Evolutionary conservation across 2,329 filamentous ascomycete species (phyloP).

Genomic region (Parafenestella ontariensis): DNA sequence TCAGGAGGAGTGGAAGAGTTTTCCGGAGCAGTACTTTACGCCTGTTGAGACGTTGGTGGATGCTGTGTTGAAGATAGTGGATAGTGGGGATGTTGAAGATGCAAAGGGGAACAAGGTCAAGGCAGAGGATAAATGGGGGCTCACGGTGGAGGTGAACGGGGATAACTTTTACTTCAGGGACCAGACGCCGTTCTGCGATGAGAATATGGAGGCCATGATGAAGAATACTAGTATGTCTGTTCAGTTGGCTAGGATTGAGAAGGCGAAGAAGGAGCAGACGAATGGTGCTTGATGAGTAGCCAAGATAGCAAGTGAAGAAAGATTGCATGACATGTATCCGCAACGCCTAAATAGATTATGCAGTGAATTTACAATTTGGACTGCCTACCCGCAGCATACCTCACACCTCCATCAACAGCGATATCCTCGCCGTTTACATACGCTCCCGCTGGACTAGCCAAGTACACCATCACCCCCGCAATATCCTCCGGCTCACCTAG

Average conservation of each 20-base stretch:
- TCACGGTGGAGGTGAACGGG: constrained; percentile 39
- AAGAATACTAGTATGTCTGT: constrained; percentile 36
- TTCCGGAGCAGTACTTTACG: constrained; percentile 44
- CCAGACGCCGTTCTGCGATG: constrained; percentile 26
- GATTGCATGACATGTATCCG: neutral
- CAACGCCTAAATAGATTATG: neutral
- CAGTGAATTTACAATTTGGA: constrained; percentile 30
- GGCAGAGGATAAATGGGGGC: constrained; percentile 28
- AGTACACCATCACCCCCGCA: constrained; percentile 47
- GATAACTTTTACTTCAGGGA: constrained; percentile 38
- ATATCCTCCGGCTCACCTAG: constrained; percentile 47
- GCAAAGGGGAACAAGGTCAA: constrained; percentile 28
- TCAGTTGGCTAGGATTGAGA: constrained; percentile 35
- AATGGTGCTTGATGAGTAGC: constrained; percentile 2
- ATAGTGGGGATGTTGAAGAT: constrained; percentile 40
- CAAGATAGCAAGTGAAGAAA: neutral
- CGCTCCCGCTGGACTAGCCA: constrained; percentile 37
- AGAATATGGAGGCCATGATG: constrained; percentile 41
- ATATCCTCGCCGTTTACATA: constrained; percentile 47
- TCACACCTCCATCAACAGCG: constrained; percentile 39
- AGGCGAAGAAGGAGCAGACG: constrained; percentile 17
- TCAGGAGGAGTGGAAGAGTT: constrained; percentile 42
- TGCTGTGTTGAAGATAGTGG: constrained; percentile 38
- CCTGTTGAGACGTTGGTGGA: constrained; percentile 39
- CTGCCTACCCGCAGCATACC: constrained; percentile 34